Evolutionary conservation across 768 basidiomycete genomes (phyloP), one percentile per base, ranked within the genome.

Genomic region (Suillus hirtellus): DNA sequence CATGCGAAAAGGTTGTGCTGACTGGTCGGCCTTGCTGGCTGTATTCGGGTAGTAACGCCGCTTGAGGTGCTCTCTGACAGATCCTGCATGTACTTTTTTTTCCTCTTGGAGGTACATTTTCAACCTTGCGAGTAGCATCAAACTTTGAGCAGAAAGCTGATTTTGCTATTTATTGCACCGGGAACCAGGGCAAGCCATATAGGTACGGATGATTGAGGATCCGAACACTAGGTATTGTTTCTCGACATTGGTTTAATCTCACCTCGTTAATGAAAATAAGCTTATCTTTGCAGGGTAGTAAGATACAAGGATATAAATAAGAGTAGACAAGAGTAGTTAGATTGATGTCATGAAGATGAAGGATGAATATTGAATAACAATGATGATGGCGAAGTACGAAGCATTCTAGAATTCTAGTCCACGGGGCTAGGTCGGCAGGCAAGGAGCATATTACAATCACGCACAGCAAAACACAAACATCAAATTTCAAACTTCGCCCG

Each of bases 11-110:
- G 31, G 31, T 31, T 31, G 31, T 31, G 31, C 31, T 6, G 31
- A 31, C 31, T 31, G 50, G 31, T 52, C 34, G 43, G 37, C 52
- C 42, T 62, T 24, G 15, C 4, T 55, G 15, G 31, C 6, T 31
- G 24, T 34, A 37, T 37, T 63, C 27, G 40, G 8, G 21, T 58
- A 34, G 58, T 43, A 63, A 21, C 53, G 37, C n/a, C 47, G 27
- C 35, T 63, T 66, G 3, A 67, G 54, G 2, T 61, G 64, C 31
- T 63, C 38, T 47, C 60, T 63, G 35, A 60, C 44, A 1, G 63
- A 63, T 2, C 21, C 54, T 31, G 44, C 55, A 12, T 43, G 55
- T 27, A 27, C 27, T 31, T 31, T 31, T 31, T 31, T 31, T 38
- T 38, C 37, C 37, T 38, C 37, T 12, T 38, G 37, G 37, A 12